Conservation (phyloP, 306 rosid species). For the Alnus rubra region DNA sequence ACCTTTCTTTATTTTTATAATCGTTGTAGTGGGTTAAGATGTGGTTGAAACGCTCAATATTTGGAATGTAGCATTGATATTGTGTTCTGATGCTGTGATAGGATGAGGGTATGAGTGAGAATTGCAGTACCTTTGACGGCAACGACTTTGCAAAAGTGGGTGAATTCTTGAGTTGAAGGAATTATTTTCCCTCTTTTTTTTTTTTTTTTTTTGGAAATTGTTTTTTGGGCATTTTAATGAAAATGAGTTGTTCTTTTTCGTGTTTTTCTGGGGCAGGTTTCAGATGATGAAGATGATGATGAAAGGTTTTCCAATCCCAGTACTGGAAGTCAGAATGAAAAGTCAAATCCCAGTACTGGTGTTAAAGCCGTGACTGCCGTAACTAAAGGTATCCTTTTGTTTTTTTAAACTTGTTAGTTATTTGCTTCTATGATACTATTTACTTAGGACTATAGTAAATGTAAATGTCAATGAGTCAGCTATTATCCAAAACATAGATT, state of each 20-base stretch:
- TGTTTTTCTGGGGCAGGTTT: slow-evolving; percentile 32
- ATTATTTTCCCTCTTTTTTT: neutral
- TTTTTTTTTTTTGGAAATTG: neutral
- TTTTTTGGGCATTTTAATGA: neutral
- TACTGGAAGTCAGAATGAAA: slow-evolving; percentile 77
- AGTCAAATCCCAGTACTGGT: slow-evolving; percentile 31
- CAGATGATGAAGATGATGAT: slow-evolving; percentile 74
- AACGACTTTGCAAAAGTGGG: slow-evolving; percentile 51
- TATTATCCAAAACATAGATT: neutral
- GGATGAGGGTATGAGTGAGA: slow-evolving; percentile 69
- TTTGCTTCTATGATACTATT: neutral
- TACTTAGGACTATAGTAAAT: neutral
- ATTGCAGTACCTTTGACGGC: slow-evolving; percentile 33
- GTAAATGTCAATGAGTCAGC: neutral
- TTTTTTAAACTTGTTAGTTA: neutral
- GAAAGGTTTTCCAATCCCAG: slow-evolving; percentile 47
- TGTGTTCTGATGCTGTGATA: slow-evolving; percentile 23
- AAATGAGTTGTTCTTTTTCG: no score
- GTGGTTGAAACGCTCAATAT: neutral
- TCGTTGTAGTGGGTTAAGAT: neutral
- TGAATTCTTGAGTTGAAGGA: neutral
- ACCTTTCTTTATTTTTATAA: neutral
- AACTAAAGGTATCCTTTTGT: slow-evolving; percentile 40
- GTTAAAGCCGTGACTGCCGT: slow-evolving; percentile 37
- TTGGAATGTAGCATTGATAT: neutral